Conservation (phyloP, 2,329 filamentous ascomycete species). For the Penicillium sp. region DNA sequence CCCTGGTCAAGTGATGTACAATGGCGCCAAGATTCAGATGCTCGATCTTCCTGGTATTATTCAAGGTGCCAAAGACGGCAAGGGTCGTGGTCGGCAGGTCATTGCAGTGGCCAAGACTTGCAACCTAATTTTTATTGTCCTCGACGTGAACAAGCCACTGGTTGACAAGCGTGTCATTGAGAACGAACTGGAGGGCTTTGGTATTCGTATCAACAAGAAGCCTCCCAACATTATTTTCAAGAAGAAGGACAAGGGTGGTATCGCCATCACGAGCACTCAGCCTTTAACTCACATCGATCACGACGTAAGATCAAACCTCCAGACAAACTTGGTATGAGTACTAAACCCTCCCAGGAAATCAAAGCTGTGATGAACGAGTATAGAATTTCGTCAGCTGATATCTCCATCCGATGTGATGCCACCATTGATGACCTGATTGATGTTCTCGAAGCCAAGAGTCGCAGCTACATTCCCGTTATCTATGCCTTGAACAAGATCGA, state of each 20-base stretch:
- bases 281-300: constrained; percentile 88
- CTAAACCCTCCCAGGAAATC: constrained; percentile 62
- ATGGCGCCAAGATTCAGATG: constrained; percentile 96
- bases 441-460: constrained; percentile 85
- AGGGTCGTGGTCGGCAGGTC: constrained; percentile 94
- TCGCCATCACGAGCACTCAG: constrained; percentile 93
- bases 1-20: constrained; percentile 92
- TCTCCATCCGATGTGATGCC: constrained; percentile 95
- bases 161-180: constrained; percentile 97
- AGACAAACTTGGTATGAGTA: background rate
- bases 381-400: constrained; percentile 92
- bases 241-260: constrained; percentile 98
- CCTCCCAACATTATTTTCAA: constrained; percentile 98
- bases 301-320: constrained; percentile 51
- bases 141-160: constrained; percentile 97
- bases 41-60: constrained; percentile 98
- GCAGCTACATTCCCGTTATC: constrained; percentile 97
- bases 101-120: constrained; percentile 99
- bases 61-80: constrained; percentile 95
- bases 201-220: constrained; percentile 94
- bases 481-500: constrained; percentile 99
- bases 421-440: constrained; percentile 97
- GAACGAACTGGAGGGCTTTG: constrained; percentile 90
- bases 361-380: constrained; percentile 98
- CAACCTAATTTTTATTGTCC: constrained; percentile 95